Conservation (phyloP, 2,329 filamentous ascomycete species). For the Apiospora kogelbergensis region DNA sequence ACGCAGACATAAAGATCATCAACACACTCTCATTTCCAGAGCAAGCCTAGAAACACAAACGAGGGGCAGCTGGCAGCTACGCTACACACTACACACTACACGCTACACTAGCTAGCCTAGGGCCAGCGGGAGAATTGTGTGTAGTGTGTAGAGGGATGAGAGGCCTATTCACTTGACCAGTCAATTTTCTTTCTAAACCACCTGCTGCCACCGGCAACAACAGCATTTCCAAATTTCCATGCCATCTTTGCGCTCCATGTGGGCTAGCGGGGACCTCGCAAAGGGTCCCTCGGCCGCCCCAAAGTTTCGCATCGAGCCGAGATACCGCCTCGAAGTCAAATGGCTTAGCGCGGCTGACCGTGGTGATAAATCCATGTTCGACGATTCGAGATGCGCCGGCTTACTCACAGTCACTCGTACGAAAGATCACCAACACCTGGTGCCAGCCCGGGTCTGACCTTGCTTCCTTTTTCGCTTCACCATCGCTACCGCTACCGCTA, state of each 20-base stretch:
- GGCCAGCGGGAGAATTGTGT: neutral
- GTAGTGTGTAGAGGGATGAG: neutral
- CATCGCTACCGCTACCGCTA: neutral
- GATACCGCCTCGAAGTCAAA: conserved; percentile 10
- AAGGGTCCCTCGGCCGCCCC: neutral
- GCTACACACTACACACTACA: neutral
- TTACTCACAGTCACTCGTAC: neutral
- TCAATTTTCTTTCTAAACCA: neutral
- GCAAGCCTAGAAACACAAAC: neutral
- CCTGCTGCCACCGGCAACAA: neutral
- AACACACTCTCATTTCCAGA: neutral
- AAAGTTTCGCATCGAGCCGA: conserved; percentile 5
- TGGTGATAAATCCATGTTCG: neutral
- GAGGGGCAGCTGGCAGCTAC: neutral
- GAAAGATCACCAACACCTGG: neutral
- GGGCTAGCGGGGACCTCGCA: neutral
- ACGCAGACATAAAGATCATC: neutral
- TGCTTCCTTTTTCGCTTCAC: conserved; percentile 1
- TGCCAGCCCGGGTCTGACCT: neutral
- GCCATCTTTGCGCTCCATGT: neutral
- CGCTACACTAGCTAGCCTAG: neutral
- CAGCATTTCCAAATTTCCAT: neutral
- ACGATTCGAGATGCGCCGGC: neutral
- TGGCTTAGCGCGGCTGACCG: conserved; percentile 7
- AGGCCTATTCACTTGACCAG: neutral